Conservation (phyloP, 768 basidiomycete species). For the Fomitopsis pulvina region DNA sequence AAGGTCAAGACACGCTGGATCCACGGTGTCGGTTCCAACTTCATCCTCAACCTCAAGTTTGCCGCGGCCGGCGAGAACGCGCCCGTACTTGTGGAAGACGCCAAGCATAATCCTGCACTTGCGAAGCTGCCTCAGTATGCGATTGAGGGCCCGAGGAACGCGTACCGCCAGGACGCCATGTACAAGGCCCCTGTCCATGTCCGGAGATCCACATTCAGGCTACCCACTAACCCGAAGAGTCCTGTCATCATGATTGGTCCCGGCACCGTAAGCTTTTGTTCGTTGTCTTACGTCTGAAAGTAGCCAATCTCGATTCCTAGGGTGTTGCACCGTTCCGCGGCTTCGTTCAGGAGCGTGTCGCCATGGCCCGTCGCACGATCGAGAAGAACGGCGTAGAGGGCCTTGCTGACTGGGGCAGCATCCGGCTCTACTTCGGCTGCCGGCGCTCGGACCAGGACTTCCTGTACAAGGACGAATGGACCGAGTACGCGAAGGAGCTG, state of each 20-base stretch:
- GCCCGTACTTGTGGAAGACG: slow-evolving; percentile 33
- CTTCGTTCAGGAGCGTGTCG: slow-evolving; percentile 96
- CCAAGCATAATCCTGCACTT: slow-evolving; percentile 29
- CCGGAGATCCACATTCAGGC: slow-evolving; percentile 90
- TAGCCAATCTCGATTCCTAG: slow-evolving; percentile 31
- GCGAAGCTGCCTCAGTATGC: slow-evolving; percentile 63
- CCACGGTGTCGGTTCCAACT: slow-evolving; percentile 91
- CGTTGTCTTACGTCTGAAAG: not conserved
- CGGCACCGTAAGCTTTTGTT: slow-evolving; percentile 70
- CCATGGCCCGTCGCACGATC: slow-evolving; percentile 87
- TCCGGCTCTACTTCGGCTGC: slow-evolving; percentile 96
- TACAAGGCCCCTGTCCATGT: slow-evolving; percentile 94
- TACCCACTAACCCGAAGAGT: slow-evolving; percentile 97
- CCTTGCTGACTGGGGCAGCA: slow-evolving; percentile 91
- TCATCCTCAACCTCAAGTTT: slow-evolving; percentile 86
- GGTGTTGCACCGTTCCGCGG: slow-evolving; percentile 99
- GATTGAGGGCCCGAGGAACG: slow-evolving; percentile 86
- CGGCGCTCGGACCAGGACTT: slow-evolving; percentile 85
- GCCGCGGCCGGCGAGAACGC: slow-evolving; percentile 55
- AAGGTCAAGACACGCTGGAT: slow-evolving; percentile 59
- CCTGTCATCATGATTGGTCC: slow-evolving; percentile 99
- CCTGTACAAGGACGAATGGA: slow-evolving; percentile 95
- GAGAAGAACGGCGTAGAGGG: slow-evolving; percentile 95
- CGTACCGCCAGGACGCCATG: slow-evolving; percentile 62
- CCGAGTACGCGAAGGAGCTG: slow-evolving; percentile 77